A percentile compares a stretch with the other conserved stretches of the same genome.
Evolutionary conservation across 106 monocot genomes (phyloP).

Genomic region (Allium cepa): DNA sequence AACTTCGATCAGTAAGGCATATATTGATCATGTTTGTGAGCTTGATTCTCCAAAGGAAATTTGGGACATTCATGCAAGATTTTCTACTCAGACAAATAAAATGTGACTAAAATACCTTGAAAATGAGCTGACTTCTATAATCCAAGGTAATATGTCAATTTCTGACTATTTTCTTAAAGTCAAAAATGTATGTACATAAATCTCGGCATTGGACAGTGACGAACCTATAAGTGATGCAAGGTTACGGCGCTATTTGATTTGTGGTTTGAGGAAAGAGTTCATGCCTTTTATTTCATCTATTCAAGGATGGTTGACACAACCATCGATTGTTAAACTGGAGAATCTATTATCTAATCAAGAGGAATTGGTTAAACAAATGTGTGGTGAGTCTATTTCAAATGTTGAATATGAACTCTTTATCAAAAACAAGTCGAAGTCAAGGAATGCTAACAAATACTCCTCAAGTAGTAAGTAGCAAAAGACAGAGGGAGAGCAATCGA

Average conservation of each 20-base stretch:
- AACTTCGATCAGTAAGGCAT: constrained; percentile 8
- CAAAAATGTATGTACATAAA: constrained; percentile 7
- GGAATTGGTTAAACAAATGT: constrained; percentile 8
- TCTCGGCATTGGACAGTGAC: constrained; percentile 6
- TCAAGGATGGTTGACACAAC: constrained; percentile 5
- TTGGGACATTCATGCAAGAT: constrained; percentile 3
- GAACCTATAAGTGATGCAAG: constrained; percentile 10
- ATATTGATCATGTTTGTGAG: constrained; percentile 14
- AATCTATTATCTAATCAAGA: constrained; percentile 10
- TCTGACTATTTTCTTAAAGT: constrained; percentile 10
- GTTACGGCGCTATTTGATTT: constrained; percentile 4
- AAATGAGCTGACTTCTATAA: constrained; percentile 3
- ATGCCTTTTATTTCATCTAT: constrained; percentile 7
- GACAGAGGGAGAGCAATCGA: neutral
- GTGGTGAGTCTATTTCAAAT: neutral
- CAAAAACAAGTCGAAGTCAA: neutral
- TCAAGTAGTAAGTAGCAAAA: neutral
- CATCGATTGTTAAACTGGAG: constrained; percentile 1
- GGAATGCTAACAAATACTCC: no score
- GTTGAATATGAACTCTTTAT: neutral
- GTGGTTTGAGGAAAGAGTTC: no score
- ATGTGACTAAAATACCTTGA: constrained; percentile 2
- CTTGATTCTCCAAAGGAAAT: constrained; percentile 7
- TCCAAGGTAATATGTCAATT: constrained; percentile 9
- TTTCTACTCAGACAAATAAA: constrained; percentile 5